Evolutionary conservation across 495 filamentous ascomycete species (phyloP), one percentile per base, ranked within the genome.

Genomic region (Lophium mytilinum): DNA sequence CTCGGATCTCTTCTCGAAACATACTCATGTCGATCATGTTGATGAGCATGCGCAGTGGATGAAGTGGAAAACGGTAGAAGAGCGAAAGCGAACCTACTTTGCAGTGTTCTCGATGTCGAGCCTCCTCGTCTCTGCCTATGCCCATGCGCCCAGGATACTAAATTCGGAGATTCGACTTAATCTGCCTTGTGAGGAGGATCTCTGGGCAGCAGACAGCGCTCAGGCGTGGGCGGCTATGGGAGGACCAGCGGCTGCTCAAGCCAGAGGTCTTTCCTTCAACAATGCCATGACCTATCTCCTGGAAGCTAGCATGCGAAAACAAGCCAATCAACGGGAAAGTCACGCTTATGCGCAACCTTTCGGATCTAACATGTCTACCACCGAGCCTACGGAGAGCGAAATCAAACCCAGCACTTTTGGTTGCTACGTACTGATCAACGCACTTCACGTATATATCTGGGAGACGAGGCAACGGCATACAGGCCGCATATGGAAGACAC

Each of bases 401-500:
- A 73, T 95, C 53, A 84, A 83, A 58, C 90, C 91, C 2, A 97
- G 93, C 71, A 93, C 91, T 6, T 95, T 96, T 65, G 93, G 93
- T 18, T 97, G 93, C 71, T 74, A 96, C 14, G 80, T 96, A 10
- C 76, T 98, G 51, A 97, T 98, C 67, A 94, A 95, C 69, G 92
- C 93, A 1, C 74, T 98, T 24, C 93, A 98, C 71, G 95, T 96
- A 60, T 96, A 96, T 70, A 96, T 97, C 43, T 97, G 93, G 93
- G 92, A 97, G 72, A 96, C 90, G 1, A 81, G 93, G 39, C 91
- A 95, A 69, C 76, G 90, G 37, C 92, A 96, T 64, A 84, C 90
- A 66, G 90, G 87, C 56, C 84, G 90, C 58, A 80, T 88, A 58
- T 96, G 92, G 92, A 95, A 90, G 14, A 80, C 86, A 30, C 83